phyloP scores from a whole-genome alignment of 306 rosid genomes.

The Biancaea sappan region DNA sequence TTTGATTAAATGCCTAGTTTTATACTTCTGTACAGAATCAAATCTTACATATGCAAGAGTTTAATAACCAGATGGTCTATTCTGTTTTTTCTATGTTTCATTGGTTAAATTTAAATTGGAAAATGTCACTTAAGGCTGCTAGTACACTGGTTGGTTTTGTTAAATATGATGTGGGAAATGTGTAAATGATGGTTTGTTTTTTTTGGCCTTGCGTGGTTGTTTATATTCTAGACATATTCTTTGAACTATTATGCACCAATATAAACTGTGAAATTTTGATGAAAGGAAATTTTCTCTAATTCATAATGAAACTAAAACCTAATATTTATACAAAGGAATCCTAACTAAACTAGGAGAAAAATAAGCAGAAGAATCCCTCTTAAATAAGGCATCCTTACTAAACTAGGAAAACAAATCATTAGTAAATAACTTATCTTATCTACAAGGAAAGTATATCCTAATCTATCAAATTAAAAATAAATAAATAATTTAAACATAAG shows the following conservation, averaged over 20 bases:
- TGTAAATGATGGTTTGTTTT: conserved; percentile 11
- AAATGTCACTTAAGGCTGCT: neutral
- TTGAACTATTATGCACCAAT: conserved; percentile 22
- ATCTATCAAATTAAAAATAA: too few species aligned
- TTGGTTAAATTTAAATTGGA: neutral
- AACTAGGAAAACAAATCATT: too few species aligned
- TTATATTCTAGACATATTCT: neutral
- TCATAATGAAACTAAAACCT: too few species aligned
- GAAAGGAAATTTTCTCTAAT: too few species aligned
- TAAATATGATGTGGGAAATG: neutral
- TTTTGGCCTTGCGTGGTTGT: conserved; percentile 7
- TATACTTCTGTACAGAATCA: neutral
- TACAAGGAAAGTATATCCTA: too few species aligned
- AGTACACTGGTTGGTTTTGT: neutral
- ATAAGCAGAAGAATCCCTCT: too few species aligned
- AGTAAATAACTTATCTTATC: too few species aligned
- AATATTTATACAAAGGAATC: too few species aligned
- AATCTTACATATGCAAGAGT: neutral
- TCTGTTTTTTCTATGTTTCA: neutral
- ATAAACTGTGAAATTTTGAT: too few species aligned
- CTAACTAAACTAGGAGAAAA: too few species aligned
- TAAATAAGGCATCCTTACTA: too few species aligned
- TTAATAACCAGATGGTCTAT: neutral
- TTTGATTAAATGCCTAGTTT: neutral
- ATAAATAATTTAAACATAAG: too few species aligned